A percentile compares a stretch with the other conserved stretches of the same genome.
Conservation (phyloP, 169 alveolate genomes). For the Eimeria sp. region DNA sequence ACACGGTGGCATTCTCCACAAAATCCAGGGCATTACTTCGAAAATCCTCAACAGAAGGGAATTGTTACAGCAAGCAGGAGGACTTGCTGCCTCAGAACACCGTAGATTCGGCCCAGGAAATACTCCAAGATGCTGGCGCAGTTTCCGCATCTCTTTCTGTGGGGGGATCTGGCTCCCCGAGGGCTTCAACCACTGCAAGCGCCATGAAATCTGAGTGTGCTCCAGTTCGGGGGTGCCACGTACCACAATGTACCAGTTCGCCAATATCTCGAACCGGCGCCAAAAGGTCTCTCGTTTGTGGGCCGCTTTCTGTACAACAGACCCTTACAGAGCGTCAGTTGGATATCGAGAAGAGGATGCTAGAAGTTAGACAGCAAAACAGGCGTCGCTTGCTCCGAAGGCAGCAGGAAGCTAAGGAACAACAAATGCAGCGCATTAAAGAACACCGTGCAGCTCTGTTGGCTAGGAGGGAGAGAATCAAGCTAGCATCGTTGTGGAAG, state of each 20-base stretch:
- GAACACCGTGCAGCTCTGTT: constrained; percentile 66
- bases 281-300: constrained; percentile 37
- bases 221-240: not conserved
- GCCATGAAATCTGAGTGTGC: not conserved
- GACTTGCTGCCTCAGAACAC: not conserved
- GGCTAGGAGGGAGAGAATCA: constrained; percentile 36
- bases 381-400: constrained; percentile 60
- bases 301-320: constrained; percentile 65
- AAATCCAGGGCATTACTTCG: not conserved
- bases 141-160: not conserved
- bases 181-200: not conserved
- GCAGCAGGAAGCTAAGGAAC: constrained; percentile 60
- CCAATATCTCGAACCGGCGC: not conserved
- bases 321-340: constrained; percentile 54
- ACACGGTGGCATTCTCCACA: not conserved
- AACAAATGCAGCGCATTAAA: constrained; percentile 39
- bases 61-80: not conserved
- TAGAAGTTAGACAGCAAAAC: constrained; percentile 64
- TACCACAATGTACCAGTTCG: not conserved
- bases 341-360: constrained; percentile 55
- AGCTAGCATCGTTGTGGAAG: constrained; percentile 61
- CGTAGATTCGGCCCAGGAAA: not conserved
- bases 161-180: not conserved
- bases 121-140: not conserved
- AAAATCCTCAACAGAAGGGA: not conserved